These are phyloP conservation scores for Podospora conica DNA, from an alignment of 495 filamentous ascomycete species.

Conservation along the genomic window DNA sequence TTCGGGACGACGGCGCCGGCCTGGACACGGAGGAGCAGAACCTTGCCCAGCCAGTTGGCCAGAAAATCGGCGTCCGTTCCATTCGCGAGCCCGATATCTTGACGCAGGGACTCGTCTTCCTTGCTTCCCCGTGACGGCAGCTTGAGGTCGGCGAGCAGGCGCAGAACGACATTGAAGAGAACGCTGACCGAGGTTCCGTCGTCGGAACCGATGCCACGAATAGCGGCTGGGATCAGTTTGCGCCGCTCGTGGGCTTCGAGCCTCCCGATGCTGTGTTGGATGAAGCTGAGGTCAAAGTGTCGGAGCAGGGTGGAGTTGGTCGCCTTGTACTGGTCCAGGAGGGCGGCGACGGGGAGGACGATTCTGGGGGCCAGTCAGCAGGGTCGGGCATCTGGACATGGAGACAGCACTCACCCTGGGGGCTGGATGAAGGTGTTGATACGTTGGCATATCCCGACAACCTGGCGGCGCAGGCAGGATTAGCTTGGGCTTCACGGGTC, in stretches of 20 bases:
- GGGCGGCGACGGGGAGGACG: slow-evolving; percentile 71
- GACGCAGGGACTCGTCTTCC: slow-evolving; percentile 65
- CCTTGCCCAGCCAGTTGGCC: slow-evolving; percentile 69
- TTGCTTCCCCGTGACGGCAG: slow-evolving; percentile 68
- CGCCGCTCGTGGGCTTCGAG: slow-evolving; percentile 45
- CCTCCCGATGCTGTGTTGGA: slow-evolving; percentile 78
- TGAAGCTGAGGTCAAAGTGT: slow-evolving; percentile 83
- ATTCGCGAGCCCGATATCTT: slow-evolving; percentile 56
- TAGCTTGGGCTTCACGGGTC: not conserved
- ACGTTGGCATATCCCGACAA: slow-evolving; percentile 63
- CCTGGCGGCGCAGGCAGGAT: slow-evolving; percentile 30
- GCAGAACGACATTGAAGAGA: slow-evolving; percentile 79
- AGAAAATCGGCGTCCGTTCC: slow-evolving; percentile 65
- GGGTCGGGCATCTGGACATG: not conserved
- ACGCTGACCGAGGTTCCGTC: slow-evolving; percentile 60
- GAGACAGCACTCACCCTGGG: slow-evolving; percentile 22
- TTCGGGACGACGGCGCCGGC: slow-evolving; percentile 28
- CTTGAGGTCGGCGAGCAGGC: slow-evolving; percentile 62
- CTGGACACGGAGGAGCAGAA: slow-evolving; percentile 57
- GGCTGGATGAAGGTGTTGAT: slow-evolving; percentile 45
- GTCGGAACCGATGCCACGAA: slow-evolving; percentile 66
- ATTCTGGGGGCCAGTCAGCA: slow-evolving; percentile 42
- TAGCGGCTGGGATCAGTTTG: slow-evolving; percentile 62
- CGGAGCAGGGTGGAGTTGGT: slow-evolving; percentile 62
- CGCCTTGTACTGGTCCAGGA: slow-evolving; percentile 88